These are phyloP conservation scores for Fraxinus sp. DNA, from an alignment of 305 asterid genomes.

Conservation along the genomic window DNA sequence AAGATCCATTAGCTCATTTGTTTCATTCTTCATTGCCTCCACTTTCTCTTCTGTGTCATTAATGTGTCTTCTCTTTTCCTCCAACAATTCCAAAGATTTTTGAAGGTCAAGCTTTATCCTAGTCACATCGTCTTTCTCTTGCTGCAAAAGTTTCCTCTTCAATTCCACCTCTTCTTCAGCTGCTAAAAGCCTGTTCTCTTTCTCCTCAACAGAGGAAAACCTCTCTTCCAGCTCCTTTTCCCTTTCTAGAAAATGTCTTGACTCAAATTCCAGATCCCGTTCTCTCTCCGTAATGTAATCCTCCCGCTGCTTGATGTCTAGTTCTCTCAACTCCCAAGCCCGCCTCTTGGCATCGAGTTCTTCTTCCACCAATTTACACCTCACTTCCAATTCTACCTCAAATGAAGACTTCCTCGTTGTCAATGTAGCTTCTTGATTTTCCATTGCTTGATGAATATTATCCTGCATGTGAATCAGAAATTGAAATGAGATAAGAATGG, in stretches of 20 bases:
- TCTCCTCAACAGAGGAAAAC: constrained; percentile 44
- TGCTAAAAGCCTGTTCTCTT: constrained; percentile 50
- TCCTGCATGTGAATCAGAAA: constrained; percentile 50
- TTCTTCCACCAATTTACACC: constrained; percentile 66
- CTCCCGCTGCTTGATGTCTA: constrained; percentile 76
- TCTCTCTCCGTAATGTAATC: constrained; percentile 69
- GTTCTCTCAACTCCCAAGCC: constrained; percentile 81
- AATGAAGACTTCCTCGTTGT: constrained; percentile 50
- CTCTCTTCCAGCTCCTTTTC: constrained; percentile 67
- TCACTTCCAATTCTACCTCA: constrained; percentile 65
- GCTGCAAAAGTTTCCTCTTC: constrained; percentile 40
- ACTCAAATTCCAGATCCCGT: constrained; percentile 55
- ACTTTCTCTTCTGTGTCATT: constrained; percentile 58
- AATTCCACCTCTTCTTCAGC: constrained; percentile 57
- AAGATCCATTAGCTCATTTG: constrained; percentile 64
- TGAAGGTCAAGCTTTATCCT: constrained; percentile 58
- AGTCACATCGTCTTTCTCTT: constrained; percentile 55
- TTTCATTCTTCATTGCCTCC: constrained; percentile 72
- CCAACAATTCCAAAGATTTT: constrained; percentile 56
- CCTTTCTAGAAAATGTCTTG: constrained; percentile 49
- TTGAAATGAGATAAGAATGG: constrained; percentile 18
- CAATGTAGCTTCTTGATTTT: constrained; percentile 59
- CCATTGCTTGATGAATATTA: constrained; percentile 45
- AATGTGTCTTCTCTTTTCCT: constrained; percentile 53
- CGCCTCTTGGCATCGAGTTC: constrained; percentile 71